Conservation (phyloP, 768 basidiomycete species). For the Lanmaoa pseudosensibilis region DNA sequence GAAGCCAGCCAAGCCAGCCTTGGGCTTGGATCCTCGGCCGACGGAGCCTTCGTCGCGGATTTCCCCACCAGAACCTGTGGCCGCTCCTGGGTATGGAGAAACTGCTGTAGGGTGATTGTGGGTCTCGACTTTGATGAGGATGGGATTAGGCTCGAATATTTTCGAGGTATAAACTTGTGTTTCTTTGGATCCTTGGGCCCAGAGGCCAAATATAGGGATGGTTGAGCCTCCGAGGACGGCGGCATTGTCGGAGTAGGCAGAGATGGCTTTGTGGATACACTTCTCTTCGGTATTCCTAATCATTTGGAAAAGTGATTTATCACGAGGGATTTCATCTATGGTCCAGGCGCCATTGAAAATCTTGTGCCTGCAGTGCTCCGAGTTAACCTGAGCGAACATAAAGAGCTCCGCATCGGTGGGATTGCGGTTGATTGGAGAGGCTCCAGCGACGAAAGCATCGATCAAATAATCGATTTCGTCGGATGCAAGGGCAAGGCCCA, state of each 20-base stretch:
- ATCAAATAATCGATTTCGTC: constrained; percentile 94
- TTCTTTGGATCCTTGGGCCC: constrained; percentile 26
- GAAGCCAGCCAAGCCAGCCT: constrained; percentile 92
- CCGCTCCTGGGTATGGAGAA: constrained; percentile 97
- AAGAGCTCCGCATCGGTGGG: constrained; percentile 98
- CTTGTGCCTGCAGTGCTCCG: constrained; percentile 99
- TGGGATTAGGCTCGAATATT: constrained; percentile 70
- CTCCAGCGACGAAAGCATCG: constrained; percentile 78
- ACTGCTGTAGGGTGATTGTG: constrained; percentile 99
- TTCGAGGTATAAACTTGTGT: constrained; percentile 53
- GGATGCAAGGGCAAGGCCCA: constrained; percentile 87
- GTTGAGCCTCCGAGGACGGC: constrained; percentile 79
- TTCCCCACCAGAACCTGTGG: constrained; percentile 97
- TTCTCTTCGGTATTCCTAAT: constrained; percentile 92
- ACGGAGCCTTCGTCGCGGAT: constrained; percentile 98
- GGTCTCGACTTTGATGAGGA: constrained; percentile 97
- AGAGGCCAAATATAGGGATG: constrained; percentile 72
- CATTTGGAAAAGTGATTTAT: constrained; percentile 90
- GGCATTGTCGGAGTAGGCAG: constrained; percentile 97
- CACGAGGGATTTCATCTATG: constrained; percentile 65
- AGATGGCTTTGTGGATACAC: constrained; percentile 76
- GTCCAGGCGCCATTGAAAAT: constrained; percentile 99
- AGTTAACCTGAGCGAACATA: constrained; percentile 99
- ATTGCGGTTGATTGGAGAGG: constrained; percentile 67
- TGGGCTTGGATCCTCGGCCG: constrained; percentile 92